Evolutionary conservation across 768 basidiomycete genomes (phyloP).

Genomic region (Asterophora parasitica): DNA sequence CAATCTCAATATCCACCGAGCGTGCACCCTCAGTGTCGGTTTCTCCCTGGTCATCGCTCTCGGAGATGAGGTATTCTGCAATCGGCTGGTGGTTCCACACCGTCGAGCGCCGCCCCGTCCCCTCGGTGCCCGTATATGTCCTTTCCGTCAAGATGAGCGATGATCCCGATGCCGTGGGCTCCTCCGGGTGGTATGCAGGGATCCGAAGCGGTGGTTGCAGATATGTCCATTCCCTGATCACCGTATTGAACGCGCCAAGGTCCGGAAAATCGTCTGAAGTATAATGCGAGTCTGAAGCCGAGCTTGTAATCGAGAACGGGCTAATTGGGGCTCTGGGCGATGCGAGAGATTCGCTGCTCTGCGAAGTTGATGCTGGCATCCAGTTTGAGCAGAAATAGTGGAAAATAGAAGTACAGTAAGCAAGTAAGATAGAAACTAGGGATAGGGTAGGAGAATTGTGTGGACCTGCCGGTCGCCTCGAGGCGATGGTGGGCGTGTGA

Average conservation of each 20-base stretch:
- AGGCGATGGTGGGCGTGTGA: conserved; percentile 8
- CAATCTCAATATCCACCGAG: conserved; percentile 32
- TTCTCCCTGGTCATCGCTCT: conserved; percentile 6
- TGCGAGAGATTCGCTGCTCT: background rate
- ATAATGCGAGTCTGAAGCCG: conserved; percentile 33
- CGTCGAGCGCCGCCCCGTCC: conserved; percentile 42
- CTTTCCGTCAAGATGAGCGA: background rate
- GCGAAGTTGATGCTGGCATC: conserved; percentile 4
- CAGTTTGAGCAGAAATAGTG: background rate
- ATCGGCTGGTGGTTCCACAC: conserved; percentile 62
- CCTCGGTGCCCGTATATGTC: background rate
- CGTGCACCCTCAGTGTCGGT: conserved; percentile 33
- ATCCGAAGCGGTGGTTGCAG: conserved; percentile 45
- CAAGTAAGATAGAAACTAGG: background rate
- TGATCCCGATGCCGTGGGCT: conserved; percentile 9
- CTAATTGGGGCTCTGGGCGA: conserved; percentile 6
- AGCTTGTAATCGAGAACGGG: conserved; percentile 6
- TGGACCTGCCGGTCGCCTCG: conserved; percentile 6
- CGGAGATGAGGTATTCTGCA: conserved; percentile 45
- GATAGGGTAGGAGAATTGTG: background rate
- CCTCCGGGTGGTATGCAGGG: conserved; percentile 17
- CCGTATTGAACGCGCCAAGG: conserved; percentile 65
- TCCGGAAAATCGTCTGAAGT: conserved; percentile 67
- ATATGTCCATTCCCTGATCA: conserved; percentile 61
- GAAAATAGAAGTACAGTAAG: background rate